Conservation (phyloP, 306 rosid genomes). For the Dalbergia cultrata region DNA sequence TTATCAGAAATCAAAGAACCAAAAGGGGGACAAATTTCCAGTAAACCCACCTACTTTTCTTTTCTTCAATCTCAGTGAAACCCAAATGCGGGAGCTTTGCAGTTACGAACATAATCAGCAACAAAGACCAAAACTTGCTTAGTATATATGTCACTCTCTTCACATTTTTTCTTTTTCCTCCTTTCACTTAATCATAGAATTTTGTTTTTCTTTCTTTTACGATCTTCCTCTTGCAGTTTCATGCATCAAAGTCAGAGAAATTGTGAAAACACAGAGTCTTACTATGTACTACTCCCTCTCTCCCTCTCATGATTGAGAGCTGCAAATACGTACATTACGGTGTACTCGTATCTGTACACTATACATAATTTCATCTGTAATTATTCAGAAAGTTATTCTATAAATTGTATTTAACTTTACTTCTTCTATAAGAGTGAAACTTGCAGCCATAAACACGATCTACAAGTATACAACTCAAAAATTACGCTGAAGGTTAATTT, state of each 20-base stretch:
- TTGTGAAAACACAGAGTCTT: conserved; percentile 52
- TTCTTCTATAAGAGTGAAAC: too few species aligned
- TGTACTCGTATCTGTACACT: conserved; percentile 27
- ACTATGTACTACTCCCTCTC: conserved; percentile 48
- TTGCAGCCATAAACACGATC: too few species aligned
- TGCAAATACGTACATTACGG: conserved; percentile 38
- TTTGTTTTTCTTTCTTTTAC: conserved; percentile 4
- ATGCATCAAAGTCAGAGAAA: conserved; percentile 65
- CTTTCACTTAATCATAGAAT: background rate
- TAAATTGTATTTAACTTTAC: too few species aligned
- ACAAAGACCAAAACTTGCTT: conserved; percentile 43
- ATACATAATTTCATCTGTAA: background rate
- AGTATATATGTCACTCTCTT: conserved; percentile 9
- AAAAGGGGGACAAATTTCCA: conserved; percentile 1
- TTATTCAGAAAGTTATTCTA: too few species aligned
- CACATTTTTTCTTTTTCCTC: background rate
- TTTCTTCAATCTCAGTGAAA: conserved; percentile 46
- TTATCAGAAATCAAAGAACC: conserved; percentile 28
- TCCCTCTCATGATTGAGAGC: conserved; percentile 56
- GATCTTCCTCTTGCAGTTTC: conserved; percentile 2
- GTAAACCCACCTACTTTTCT: conserved; percentile 55
- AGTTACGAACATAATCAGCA: conserved; percentile 34
- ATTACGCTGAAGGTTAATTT: too few species aligned
- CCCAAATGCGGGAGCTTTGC: conserved; percentile 51
- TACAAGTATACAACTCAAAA: too few species aligned